Conservation (phyloP, 331 rosid genomes). For the Phaseolus coccineus region DNA sequence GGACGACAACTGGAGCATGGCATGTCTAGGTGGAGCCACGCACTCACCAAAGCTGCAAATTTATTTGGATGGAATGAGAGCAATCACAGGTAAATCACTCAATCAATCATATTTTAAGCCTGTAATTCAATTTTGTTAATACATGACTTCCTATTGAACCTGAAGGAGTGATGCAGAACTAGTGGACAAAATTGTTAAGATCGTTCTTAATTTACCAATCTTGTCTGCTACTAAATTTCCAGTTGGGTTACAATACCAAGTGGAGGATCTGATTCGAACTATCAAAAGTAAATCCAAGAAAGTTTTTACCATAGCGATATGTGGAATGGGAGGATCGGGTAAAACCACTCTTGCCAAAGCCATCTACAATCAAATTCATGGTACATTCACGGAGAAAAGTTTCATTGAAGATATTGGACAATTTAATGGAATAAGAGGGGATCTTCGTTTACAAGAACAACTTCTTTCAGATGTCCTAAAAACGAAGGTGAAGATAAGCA, state of each 20-base stretch:
- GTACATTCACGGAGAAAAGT: background rate
- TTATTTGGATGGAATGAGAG: background rate
- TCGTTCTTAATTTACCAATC: background rate
- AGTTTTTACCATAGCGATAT: background rate
- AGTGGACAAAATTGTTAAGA: background rate
- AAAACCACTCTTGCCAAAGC: background rate
- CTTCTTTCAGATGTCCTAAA: background rate
- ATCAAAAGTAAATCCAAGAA: background rate
- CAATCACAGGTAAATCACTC: background rate
- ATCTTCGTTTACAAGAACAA: background rate
- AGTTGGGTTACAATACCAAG: background rate
- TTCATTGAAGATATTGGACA: background rate
- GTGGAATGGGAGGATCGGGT: too few species aligned
- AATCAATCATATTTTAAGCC: too few species aligned
- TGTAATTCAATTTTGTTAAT: too few species aligned
- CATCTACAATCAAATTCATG: background rate
- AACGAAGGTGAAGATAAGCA: too few species aligned
- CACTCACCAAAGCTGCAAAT: background rate
- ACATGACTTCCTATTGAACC: background rate
- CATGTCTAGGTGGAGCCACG: background rate
- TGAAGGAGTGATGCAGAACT: background rate
- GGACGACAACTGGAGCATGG: too few species aligned
- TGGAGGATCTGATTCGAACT: background rate
- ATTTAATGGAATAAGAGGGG: background rate
- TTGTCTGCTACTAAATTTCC: background rate